Conservation (phyloP, 257 asterid genomes). For the Rubia yunnanensis region DNA sequence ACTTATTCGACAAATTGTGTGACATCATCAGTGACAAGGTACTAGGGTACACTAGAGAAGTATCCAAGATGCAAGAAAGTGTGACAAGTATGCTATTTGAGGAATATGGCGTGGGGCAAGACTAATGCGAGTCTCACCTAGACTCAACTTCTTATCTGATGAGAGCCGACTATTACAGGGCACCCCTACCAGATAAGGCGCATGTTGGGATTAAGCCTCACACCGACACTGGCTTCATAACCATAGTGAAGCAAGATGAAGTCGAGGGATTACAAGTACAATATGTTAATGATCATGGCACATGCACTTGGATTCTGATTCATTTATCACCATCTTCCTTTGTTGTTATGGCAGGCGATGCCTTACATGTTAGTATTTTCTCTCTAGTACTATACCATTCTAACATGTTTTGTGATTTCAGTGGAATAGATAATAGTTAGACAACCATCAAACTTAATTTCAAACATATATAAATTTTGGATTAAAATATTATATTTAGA, state of each 20-base stretch:
- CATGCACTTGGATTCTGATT: slow-evolving; percentile 40
- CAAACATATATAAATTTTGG: no score
- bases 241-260: slow-evolving; percentile 43
- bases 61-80: slow-evolving; percentile 33
- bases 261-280: slow-evolving; percentile 42
- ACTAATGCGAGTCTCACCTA: slow-evolving; percentile 38
- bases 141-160: slow-evolving; percentile 47
- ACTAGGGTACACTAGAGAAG: slow-evolving; percentile 25
- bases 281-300: slow-evolving; percentile 11
- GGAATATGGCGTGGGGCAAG: slow-evolving; percentile 33
- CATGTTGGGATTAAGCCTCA: slow-evolving; percentile 37
- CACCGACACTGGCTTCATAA: slow-evolving; percentile 42
- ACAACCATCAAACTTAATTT: no score
- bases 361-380: slow-evolving; percentile 13
- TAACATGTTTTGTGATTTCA: no score
- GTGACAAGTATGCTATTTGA: slow-evolving; percentile 49
- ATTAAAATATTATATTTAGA: no score
- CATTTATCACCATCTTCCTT: slow-evolving; percentile 37
- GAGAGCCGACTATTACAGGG: slow-evolving; percentile 31
- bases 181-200: slow-evolving; percentile 9
- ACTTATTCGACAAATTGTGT: background rate
- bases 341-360: slow-evolving; percentile 55
- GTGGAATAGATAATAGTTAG: no score
- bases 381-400: background rate
- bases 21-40: slow-evolving; percentile 25